A percentile compares a stretch with the other conserved stretches of the same genome.
phyloP scores from a whole-genome alignment of 768 basidiomycete species.

The Favolaschia claudopus region DNA sequence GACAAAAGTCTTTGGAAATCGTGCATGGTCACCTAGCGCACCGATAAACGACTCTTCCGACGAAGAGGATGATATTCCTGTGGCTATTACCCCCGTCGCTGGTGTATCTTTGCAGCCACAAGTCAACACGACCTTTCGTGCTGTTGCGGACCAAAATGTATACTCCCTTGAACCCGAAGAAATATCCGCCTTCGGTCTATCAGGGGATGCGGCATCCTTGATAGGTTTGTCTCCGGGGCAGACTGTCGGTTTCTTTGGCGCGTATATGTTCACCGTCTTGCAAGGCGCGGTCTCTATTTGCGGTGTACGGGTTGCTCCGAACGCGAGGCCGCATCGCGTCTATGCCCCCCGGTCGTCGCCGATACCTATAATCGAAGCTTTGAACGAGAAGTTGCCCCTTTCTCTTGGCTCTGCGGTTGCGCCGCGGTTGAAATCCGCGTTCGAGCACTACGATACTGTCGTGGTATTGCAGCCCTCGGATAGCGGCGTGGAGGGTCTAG shows the following conservation, averaged over 20 bases:
- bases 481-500: constrained; percentile 73
- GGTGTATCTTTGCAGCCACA: constrained; percentile 29
- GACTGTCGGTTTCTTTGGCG: constrained; percentile 73
- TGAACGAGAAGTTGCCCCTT: constrained; percentile 14
- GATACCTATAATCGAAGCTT: constrained; percentile 56
- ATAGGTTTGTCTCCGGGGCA: constrained; percentile 56
- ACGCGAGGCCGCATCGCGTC: constrained; percentile 53
- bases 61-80: constrained; percentile 43
- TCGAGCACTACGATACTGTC: constrained; percentile 41
- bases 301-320: constrained; percentile 59
- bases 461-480: constrained; percentile 64
- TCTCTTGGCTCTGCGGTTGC: constrained; percentile 25
- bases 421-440: constrained; percentile 21
- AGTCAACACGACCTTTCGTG: constrained; percentile 58
- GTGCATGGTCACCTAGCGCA: constrained; percentile 69
- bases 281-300: constrained; percentile 65
- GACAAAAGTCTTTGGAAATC: constrained; percentile 30
- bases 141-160: constrained; percentile 51
- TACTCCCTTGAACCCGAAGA: constrained; percentile 55
- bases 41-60: constrained; percentile 57
- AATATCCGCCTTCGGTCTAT: constrained; percentile 36
- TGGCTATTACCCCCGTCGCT: no score
- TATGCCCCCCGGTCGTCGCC: constrained; percentile 87
- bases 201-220: constrained; percentile 40
- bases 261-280: constrained; percentile 66